Conservation (phyloP, 2,329 filamentous ascomycete genomes). For the Aspergillus ibericus region DNA sequence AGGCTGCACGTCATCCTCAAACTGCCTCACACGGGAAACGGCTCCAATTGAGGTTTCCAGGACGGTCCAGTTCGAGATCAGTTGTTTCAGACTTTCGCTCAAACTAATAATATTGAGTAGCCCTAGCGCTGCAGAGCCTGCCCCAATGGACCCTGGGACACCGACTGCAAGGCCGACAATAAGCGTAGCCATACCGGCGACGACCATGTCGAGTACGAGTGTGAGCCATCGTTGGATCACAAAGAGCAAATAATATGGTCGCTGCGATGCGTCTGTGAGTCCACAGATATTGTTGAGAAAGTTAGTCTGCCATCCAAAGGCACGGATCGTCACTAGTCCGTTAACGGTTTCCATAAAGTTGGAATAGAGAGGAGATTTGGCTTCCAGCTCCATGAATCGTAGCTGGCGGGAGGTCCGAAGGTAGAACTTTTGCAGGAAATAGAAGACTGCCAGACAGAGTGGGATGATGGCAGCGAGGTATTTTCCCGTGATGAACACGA, state of each 20-base stretch:
- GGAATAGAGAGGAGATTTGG: constrained; percentile 52
- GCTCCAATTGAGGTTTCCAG: constrained; percentile 57
- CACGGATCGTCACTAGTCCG: constrained; percentile 52
- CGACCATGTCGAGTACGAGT: constrained; percentile 45
- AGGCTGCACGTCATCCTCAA: constrained; percentile 49
- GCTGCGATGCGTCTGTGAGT: constrained; percentile 43
- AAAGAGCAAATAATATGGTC: constrained; percentile 48
- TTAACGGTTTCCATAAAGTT: constrained; percentile 54
- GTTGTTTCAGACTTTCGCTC: constrained; percentile 43
- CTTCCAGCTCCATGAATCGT: constrained; percentile 55
- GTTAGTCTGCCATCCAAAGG: constrained; percentile 50
- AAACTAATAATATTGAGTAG: constrained; percentile 50
- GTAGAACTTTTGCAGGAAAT: constrained; percentile 55
- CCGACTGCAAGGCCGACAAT: constrained; percentile 47
- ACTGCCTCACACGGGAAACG: constrained; percentile 22
- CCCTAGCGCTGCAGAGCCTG: constrained; percentile 48
- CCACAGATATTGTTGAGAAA: constrained; percentile 39
- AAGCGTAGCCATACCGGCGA: constrained; percentile 43
- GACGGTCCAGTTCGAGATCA: constrained; percentile 51
- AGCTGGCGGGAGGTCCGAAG: constrained; percentile 53
- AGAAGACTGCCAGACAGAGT: constrained; percentile 45
- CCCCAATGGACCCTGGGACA: constrained; percentile 35
- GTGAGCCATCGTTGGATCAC: constrained; percentile 46
- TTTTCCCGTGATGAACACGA: neutral
- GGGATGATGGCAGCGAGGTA: constrained; percentile 37